Evolutionary conservation across 1,284 basidiomycete species (phyloP).

Genomic region (Gymnopus androsaceus): DNA sequence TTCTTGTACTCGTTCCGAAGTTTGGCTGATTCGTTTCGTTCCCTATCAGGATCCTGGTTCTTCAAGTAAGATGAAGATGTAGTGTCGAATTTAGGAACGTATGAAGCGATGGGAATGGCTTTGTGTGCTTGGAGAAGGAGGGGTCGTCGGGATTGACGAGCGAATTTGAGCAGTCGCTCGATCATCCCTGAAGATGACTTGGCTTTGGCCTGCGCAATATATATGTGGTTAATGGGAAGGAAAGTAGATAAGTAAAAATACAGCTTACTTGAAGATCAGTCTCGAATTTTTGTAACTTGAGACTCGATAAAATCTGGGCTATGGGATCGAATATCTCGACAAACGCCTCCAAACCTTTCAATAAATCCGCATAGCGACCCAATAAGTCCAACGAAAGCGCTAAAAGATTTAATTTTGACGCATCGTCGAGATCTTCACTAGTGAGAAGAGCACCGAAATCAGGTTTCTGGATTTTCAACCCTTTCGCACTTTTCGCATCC

Average conservation of each 20-base stretch:
- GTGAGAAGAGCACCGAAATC: slow-evolving; percentile 49
- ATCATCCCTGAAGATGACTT: slow-evolving; percentile 47
- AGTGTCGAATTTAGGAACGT: slow-evolving; percentile 92
- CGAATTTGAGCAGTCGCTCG: slow-evolving; percentile 71
- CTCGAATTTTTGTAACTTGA: slow-evolving; percentile 53
- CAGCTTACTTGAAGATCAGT: slow-evolving; percentile 57
- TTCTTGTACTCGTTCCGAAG: slow-evolving; percentile 90
- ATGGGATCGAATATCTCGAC: slow-evolving; percentile 82
- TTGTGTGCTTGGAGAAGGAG: slow-evolving; percentile 92
- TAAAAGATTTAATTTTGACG: slow-evolving; percentile 70
- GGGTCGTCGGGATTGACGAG: slow-evolving; percentile 73
- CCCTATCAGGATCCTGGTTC: slow-evolving; percentile 88
- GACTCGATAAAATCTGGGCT: slow-evolving; percentile 53
- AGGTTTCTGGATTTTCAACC: slow-evolving; percentile 42
- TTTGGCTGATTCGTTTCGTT: slow-evolving; percentile 87
- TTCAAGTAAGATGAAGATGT: slow-evolving; percentile 81
- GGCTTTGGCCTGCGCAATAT: slow-evolving; percentile 44
- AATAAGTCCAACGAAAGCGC: slow-evolving; percentile 65
- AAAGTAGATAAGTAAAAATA: background rate
- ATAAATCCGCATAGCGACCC: slow-evolving; percentile 69
- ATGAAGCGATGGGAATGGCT: slow-evolving; percentile 92
- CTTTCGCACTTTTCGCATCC: slow-evolving; percentile 42
- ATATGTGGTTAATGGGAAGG: slow-evolving; percentile 10
- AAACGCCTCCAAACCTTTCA: slow-evolving; percentile 79
- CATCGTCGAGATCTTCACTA: slow-evolving; percentile 44